Evolutionary conservation across 306 rosid species (phyloP).

Genomic region (Cicer bijugum): DNA sequence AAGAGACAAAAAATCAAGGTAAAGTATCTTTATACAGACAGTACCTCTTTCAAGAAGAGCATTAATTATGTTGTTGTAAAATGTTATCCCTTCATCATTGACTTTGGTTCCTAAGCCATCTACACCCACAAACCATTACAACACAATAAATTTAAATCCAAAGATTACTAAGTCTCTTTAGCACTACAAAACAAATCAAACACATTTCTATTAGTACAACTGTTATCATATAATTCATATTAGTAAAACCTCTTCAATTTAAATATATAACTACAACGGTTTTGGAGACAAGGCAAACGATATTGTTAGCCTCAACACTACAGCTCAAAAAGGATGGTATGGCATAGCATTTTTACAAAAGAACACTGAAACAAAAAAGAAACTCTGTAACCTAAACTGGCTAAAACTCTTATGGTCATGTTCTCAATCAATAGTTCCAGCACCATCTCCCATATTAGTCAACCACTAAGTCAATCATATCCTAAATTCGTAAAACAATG

Average conservation of each 20-base stretch:
- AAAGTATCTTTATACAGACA: conserved; percentile 18
- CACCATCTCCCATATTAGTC: conserved; percentile 19
- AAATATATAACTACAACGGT: neutral
- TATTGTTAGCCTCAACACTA: conserved; percentile 13
- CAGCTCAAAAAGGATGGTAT: neutral
- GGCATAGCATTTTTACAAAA: neutral
- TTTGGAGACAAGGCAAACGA: neutral
- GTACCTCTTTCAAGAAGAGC: conserved; percentile 89
- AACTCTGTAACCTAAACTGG: neutral
- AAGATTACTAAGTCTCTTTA: conserved; percentile 15
- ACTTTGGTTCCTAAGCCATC: conserved; percentile 92
- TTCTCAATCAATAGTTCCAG: conserved; percentile 19
- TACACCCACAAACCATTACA: conserved; percentile 47
- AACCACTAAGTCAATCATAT: too few relatives aligned
- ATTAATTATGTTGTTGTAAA: conserved; percentile 77
- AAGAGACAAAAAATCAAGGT: conserved; percentile 30
- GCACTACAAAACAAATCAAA: conserved; percentile 12
- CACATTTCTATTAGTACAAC: neutral
- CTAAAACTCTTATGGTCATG: conserved; percentile 23
- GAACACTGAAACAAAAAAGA: neutral
- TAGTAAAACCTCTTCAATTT: neutral
- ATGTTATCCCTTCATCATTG: conserved; percentile 79
- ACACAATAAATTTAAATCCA: conserved; percentile 13
- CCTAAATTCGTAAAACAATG: neutral
- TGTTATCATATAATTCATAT: neutral